A percentile compares a stretch with the other conserved stretches of the same genome.
phyloP scores from a whole-genome alignment of 495 filamentous ascomycete genomes.

The Aspergillus conjunctus region DNA sequence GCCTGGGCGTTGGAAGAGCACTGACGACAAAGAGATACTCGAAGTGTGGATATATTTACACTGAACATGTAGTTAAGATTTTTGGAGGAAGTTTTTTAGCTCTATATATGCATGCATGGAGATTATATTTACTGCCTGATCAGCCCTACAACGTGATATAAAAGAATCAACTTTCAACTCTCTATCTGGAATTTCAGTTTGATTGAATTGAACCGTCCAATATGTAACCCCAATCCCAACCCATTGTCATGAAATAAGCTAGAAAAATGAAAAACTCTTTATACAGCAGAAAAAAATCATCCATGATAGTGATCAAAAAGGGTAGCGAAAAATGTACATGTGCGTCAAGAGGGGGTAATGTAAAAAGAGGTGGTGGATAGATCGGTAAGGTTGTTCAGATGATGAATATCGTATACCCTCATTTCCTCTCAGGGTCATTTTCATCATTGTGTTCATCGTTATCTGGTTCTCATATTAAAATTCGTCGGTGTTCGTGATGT shows the following conservation, averaged over 20 bases:
- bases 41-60: too few relatives aligned
- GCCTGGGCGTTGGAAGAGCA: too few relatives aligned
- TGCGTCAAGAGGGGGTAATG: background rate
- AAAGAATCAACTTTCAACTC: too few relatives aligned
- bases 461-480: slow-evolving; percentile 17
- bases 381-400: background rate
- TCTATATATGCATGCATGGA: too few relatives aligned
- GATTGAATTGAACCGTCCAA: background rate
- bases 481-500: slow-evolving; percentile 16
- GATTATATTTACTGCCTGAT: too few relatives aligned
- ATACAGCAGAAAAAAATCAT: slow-evolving; percentile 9
- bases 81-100: too few relatives aligned
- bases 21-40: too few relatives aligned
- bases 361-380: background rate
- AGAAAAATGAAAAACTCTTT: slow-evolving; percentile 4
- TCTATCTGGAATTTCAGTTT: too few relatives aligned
- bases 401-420: slow-evolving; percentile 6
- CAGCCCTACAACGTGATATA: too few relatives aligned
- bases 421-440: background rate
- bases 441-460: slow-evolving; percentile 17
- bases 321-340: background rate
- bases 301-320: background rate
- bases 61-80: too few relatives aligned
- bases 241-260: background rate
- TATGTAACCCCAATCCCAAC: background rate